These are phyloP conservation scores for Eucalyptus erythrocorys DNA, from an alignment of 345 rosid genomes.

Conservation along the genomic window DNA sequence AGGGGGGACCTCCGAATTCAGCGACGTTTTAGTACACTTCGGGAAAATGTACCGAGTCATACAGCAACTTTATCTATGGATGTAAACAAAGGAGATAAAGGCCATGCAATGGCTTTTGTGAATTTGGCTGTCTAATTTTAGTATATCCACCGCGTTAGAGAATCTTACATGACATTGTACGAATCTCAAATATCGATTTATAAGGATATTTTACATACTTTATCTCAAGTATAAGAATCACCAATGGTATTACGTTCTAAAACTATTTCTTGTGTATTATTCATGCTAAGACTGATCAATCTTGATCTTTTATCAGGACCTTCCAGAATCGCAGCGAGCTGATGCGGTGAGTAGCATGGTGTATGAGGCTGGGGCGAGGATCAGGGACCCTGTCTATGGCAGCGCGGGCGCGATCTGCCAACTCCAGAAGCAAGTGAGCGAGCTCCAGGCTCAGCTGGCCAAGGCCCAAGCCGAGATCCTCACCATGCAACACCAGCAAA, in stretches of 20 bases:
- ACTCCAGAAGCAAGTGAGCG: constrained; percentile 3
- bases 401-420: background rate
- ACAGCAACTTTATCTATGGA: background rate
- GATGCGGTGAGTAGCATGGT: constrained; percentile 1
- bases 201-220: background rate
- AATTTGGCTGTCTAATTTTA: background rate
- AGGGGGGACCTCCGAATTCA: background rate
- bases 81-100: background rate
- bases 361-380: background rate
- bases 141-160: background rate
- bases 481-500: background rate
- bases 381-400: background rate
- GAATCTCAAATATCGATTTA: background rate
- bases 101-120: background rate
- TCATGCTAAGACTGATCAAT: background rate
- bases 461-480: constrained; percentile 2
- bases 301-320: background rate
- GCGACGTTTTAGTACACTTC: background rate
- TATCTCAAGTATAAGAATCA: background rate
- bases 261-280: background rate
- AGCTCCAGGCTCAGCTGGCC: background rate
- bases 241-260: background rate
- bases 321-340: background rate
- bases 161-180: background rate
- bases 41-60: background rate